These are phyloP conservation scores for Penicillium sp. DNA, from an alignment of 2,329 filamentous ascomycete species.

Conservation along the genomic window DNA sequence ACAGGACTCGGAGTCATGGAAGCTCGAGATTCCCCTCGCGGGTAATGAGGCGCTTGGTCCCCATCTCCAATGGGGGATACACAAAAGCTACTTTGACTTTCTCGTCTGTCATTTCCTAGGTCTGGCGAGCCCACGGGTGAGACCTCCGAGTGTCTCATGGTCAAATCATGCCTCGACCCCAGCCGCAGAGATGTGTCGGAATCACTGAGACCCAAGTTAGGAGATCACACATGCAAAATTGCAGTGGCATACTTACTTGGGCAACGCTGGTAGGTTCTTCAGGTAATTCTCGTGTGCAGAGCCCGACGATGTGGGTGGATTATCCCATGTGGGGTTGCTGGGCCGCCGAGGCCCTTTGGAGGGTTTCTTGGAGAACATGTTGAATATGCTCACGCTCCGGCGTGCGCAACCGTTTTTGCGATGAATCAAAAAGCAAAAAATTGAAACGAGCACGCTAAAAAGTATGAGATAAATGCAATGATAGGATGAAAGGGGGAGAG, in stretches of 20 bases:
- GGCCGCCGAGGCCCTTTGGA: constrained; percentile 50
- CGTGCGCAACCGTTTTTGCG: neutral
- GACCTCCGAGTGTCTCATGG: constrained; percentile 13
- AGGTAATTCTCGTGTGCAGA: constrained; percentile 28
- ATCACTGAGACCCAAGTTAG: constrained; percentile 8
- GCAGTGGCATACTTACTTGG: constrained; percentile 18
- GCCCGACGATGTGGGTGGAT: constrained; percentile 40
- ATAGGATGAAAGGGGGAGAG: neutral
- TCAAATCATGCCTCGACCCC: neutral
- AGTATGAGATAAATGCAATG: neutral
- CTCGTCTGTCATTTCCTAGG: neutral
- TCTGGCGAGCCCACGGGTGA: constrained; percentile 19
- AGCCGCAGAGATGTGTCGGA: constrained; percentile 10
- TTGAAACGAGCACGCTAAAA: neutral
- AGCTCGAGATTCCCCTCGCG: constrained; percentile 2
- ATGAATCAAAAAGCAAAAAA: neutral
- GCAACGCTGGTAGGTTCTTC: constrained; percentile 32
- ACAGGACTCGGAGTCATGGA: constrained; percentile 9
- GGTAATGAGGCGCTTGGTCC: constrained; percentile 5
- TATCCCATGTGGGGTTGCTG: constrained; percentile 47
- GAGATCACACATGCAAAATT: neutral
- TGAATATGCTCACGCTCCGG: constrained; percentile 18
- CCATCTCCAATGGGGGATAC: constrained; percentile 21
- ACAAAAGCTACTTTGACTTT: constrained; percentile 25
- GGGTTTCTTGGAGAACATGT: constrained; percentile 57